phyloP scores from a whole-genome alignment of 2,329 filamentous ascomycete genomes.

The Xylariaceae sp. region DNA sequence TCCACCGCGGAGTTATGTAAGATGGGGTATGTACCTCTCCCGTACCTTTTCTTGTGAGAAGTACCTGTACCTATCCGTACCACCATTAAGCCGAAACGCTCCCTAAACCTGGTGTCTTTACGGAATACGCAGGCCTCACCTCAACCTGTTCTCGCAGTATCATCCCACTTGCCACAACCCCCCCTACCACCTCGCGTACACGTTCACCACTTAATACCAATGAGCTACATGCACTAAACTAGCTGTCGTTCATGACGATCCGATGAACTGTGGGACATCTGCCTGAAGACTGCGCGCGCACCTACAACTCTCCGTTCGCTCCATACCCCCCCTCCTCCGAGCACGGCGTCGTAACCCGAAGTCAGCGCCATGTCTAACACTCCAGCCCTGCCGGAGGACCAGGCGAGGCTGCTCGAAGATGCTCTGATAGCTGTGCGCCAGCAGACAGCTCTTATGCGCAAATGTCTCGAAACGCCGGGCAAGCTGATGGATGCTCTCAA shows the following conservation, averaged over 20 bases:
- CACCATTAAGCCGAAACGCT: not conserved
- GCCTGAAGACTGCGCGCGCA: conserved; percentile 13
- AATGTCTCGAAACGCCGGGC: conserved; percentile 91
- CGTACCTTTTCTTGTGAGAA: not conserved
- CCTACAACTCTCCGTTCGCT: conserved; percentile 3
- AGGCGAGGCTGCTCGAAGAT: conserved; percentile 93
- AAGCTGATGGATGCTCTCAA: conserved; percentile 99
- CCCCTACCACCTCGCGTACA: not conserved
- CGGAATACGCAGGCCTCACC: not conserved
- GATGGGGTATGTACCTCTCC: not conserved
- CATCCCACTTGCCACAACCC: not conserved
- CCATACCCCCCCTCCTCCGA: not conserved
- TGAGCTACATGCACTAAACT: conserved; percentile 4
- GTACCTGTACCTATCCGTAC: not conserved
- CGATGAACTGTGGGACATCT: conserved; percentile 13
- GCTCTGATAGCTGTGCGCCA: conserved; percentile 93
- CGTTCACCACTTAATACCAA: not conserved
- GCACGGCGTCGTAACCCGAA: conserved; percentile 2
- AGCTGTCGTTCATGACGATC: conserved; percentile 4
- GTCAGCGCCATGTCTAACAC: conserved; percentile 39
- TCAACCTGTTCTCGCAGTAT: not conserved
- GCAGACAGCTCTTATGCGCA: conserved; percentile 95
- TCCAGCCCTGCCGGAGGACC: conserved; percentile 67
- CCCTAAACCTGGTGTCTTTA: not conserved
- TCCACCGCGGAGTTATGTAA: not conserved